Evolutionary conservation across 768 basidiomycete species (phyloP).

Genomic region (Sporobolomyces pararoseus): DNA sequence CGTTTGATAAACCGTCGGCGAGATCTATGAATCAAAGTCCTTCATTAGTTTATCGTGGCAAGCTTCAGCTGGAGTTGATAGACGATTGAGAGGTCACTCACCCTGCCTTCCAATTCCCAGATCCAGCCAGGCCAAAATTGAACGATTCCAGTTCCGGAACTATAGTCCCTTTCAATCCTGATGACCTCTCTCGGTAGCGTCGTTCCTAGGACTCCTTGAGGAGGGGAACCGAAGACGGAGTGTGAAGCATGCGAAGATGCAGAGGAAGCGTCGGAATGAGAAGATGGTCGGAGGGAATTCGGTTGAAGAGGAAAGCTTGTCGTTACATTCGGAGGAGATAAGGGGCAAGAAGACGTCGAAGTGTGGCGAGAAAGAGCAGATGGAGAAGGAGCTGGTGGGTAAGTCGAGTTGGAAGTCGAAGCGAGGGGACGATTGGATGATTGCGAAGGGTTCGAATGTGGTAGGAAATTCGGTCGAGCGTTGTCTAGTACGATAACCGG

Average conservation of each 20-base stretch:
- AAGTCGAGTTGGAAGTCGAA: not conserved
- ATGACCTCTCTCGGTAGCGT: constrained; percentile 90
- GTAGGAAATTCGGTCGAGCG: not conserved
- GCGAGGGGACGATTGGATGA: not conserved
- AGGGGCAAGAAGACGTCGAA: not conserved
- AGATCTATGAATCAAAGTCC: too few species aligned
- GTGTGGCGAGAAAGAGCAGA: not conserved
- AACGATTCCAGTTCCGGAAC: constrained; percentile 72
- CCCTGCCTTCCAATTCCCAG: constrained; percentile 86
- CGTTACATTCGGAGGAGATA: not conserved
- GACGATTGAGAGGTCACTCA: too few species aligned
- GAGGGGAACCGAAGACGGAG: constrained; percentile 59
- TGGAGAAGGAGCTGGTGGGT: not conserved
- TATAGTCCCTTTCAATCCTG: constrained; percentile 87
- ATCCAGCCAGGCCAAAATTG: constrained; percentile 89
- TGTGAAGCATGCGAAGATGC: not conserved
- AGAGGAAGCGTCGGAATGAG: not conserved
- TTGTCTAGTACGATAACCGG: too few species aligned
- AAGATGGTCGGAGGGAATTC: not conserved
- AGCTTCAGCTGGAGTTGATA: too few species aligned
- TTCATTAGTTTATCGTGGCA: too few species aligned
- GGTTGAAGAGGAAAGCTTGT: too few species aligned
- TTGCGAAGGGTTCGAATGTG: not conserved
- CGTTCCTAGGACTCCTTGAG: constrained; percentile 77
- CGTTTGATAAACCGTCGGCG: constrained; percentile 82